Percentiles rank a stretch among this genome's conserved stretches.
These are phyloP conservation scores for Niveomyces coronatus DNA, from an alignment of 2,329 filamentous ascomycete genomes.

Conservation along the genomic window DNA sequence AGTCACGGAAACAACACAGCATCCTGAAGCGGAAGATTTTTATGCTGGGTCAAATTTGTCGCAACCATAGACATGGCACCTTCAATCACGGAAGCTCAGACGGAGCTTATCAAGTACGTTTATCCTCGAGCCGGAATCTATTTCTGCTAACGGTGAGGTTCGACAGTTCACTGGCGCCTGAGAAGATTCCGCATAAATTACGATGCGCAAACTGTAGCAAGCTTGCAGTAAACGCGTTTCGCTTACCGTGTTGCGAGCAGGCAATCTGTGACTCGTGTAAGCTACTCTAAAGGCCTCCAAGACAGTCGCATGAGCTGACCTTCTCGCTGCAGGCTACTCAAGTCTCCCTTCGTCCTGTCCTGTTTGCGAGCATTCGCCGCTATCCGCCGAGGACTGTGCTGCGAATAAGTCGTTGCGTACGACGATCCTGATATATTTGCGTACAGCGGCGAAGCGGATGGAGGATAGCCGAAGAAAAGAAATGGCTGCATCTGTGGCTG, in stretches of 20 bases:
- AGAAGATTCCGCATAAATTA: slow-evolving; percentile 91
- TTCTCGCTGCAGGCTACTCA: slow-evolving; percentile 59
- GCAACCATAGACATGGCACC: slow-evolving; percentile 25
- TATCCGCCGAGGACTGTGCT: slow-evolving; percentile 78
- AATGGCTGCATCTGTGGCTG: slow-evolving; percentile 28
- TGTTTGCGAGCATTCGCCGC: slow-evolving; percentile 83
- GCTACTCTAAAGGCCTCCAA: slow-evolving; percentile 18
- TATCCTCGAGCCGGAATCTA: neutral
- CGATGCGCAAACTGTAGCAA: slow-evolving; percentile 91
- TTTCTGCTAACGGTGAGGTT: slow-evolving; percentile 3
- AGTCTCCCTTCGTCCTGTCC: slow-evolving; percentile 73
- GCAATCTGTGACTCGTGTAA: slow-evolving; percentile 84
- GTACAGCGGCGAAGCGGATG: slow-evolving; percentile 83
- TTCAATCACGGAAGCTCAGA: slow-evolving; percentile 38
- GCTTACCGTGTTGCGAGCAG: slow-evolving; percentile 89
- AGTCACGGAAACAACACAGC: too few relatives aligned
- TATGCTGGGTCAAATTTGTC: neutral
- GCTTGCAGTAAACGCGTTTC: slow-evolving; percentile 81
- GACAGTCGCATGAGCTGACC: slow-evolving; percentile 9
- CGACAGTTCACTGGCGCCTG: slow-evolving; percentile 62
- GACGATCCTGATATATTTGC: slow-evolving; percentile 83
- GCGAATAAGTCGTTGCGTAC: slow-evolving; percentile 85
- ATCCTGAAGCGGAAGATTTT: too few relatives aligned
- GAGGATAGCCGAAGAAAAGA: slow-evolving; percentile 51
- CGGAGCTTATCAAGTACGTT: slow-evolving; percentile 47